Conservation (phyloP, 2,329 filamentous ascomycete species). For the Apiospora aurea region DNA sequence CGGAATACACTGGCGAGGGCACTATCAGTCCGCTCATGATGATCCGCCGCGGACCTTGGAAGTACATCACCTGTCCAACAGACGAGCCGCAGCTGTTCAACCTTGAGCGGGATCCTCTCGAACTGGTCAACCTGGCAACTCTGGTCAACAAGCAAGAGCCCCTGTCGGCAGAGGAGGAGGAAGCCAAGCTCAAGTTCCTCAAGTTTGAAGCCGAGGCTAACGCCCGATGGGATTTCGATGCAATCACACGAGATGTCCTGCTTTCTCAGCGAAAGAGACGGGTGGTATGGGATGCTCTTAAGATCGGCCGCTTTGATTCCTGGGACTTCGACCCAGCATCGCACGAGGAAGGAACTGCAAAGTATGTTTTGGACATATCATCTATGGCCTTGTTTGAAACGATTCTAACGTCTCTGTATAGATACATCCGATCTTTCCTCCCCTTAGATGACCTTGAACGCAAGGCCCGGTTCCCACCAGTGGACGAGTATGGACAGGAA, state of each 20-base stretch:
- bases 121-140: conserved; percentile 76
- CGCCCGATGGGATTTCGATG: conserved; percentile 80
- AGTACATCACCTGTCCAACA: conserved; percentile 85
- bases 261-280: conserved; percentile 80
- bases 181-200: conserved; percentile 58
- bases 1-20: conserved; percentile 94
- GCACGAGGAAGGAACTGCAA: conserved; percentile 69
- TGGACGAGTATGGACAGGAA: conserved; percentile 62
- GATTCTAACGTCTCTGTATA: conserved; percentile 40
- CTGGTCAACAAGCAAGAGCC: conserved; percentile 43
- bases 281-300: conserved; percentile 81
- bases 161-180: conserved; percentile 53
- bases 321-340: conserved; percentile 82
- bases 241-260: conserved; percentile 77
- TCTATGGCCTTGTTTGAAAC: background rate
- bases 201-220: conserved; percentile 78
- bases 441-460: conserved; percentile 83
- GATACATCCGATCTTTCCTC: conserved; percentile 86
- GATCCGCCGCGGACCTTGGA: conserved; percentile 90
- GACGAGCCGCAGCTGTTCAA: conserved; percentile 89
- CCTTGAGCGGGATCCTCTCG: conserved; percentile 75
- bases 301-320: conserved; percentile 75
- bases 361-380: conserved; percentile 52
- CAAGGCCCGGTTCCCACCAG: conserved; percentile 74
- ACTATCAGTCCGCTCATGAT: conserved; percentile 90